phyloP scores from a whole-genome alignment of 805 yeast species.

The Cyberlindnera xylosilytica region DNA sequence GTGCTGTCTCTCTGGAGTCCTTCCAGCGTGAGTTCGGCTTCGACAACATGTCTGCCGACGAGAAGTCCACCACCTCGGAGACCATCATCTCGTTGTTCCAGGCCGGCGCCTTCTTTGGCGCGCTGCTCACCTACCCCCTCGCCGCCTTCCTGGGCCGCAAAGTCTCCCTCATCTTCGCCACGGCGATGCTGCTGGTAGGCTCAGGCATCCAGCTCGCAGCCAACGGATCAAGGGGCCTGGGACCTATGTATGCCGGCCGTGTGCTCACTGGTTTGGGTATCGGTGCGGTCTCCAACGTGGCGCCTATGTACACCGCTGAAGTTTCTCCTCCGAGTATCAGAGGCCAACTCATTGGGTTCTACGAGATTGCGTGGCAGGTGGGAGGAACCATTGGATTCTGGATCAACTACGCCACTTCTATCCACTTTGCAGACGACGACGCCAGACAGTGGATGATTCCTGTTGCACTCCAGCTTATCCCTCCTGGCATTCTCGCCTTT shows the following conservation, averaged over 20 bases:
- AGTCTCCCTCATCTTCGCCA: slow-evolving; percentile 37
- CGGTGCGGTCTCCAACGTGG: slow-evolving; percentile 49
- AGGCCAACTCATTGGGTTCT: slow-evolving; percentile 44
- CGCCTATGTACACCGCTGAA: slow-evolving; percentile 49
- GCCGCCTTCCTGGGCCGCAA: slow-evolving; percentile 40
- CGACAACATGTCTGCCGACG: slow-evolving; percentile 28
- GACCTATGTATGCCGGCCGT: slow-evolving; percentile 50
- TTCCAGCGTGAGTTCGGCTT: slow-evolving; percentile 45
- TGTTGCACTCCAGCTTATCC: slow-evolving; percentile 44
- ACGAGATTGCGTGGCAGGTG: slow-evolving; percentile 45
- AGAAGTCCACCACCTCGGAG: slow-evolving; percentile 32
- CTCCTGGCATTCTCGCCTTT: slow-evolving; percentile 39
- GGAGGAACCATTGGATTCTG: slow-evolving; percentile 22
- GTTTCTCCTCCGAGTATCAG: slow-evolving; percentile 43
- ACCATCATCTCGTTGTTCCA: slow-evolving; percentile 48
- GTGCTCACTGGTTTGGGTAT: slow-evolving; percentile 47
- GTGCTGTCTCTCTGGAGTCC: slow-evolving; percentile 44
- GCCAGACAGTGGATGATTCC: slow-evolving; percentile 45
- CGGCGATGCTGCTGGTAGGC: slow-evolving; percentile 41
- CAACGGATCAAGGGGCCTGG: slow-evolving; percentile 32
- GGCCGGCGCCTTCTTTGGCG: slow-evolving; percentile 50
- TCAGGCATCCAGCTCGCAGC: slow-evolving; percentile 38
- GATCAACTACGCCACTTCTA: slow-evolving; percentile 20
- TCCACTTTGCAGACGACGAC: slow-evolving; percentile 29
- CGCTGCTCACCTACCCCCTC: slow-evolving; percentile 40